Conservation (phyloP, 1,139 yeast genomes). For the Pichia sp. region DNA sequence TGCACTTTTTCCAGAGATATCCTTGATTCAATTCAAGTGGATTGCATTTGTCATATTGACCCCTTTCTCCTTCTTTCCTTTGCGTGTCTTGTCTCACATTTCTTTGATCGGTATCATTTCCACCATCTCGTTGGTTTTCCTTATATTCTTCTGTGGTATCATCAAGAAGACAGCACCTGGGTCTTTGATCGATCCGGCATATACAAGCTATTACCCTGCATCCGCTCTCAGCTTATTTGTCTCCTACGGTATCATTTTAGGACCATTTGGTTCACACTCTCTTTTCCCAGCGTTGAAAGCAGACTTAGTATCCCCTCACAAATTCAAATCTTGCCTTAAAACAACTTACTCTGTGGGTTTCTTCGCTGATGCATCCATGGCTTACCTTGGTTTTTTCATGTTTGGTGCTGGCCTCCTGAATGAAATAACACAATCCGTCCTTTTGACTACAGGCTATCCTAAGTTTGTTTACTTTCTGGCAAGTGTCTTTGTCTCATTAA, state of each 20-base stretch:
- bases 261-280: conserved; percentile 64
- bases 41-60: conserved; percentile 43
- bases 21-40: conserved; percentile 37
- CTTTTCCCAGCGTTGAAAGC: conserved; percentile 55
- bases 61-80: conserved; percentile 42
- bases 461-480: conserved; percentile 46
- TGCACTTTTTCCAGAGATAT: conserved; percentile 39
- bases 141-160: conserved; percentile 43
- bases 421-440: conserved; percentile 51
- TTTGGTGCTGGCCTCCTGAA: conserved; percentile 50
- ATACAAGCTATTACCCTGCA: conserved; percentile 43
- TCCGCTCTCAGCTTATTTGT: conserved; percentile 40
- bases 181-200: conserved; percentile 42
- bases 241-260: conserved; percentile 54
- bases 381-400: conserved; percentile 53
- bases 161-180: conserved; percentile 42
- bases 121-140: conserved; percentile 40
- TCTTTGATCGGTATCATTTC: conserved; percentile 48
- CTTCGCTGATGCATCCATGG: conserved; percentile 52
- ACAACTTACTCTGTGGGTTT: conserved; percentile 42
- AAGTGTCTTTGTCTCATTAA: conserved; percentile 47
- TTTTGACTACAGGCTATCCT: conserved; percentile 51
- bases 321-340: conserved; percentile 32
- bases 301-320: conserved; percentile 51
- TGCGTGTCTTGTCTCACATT: conserved; percentile 44